Evolutionary conservation across 345 rosid species (phyloP).

Genomic region (Pistacia atlantica): DNA sequence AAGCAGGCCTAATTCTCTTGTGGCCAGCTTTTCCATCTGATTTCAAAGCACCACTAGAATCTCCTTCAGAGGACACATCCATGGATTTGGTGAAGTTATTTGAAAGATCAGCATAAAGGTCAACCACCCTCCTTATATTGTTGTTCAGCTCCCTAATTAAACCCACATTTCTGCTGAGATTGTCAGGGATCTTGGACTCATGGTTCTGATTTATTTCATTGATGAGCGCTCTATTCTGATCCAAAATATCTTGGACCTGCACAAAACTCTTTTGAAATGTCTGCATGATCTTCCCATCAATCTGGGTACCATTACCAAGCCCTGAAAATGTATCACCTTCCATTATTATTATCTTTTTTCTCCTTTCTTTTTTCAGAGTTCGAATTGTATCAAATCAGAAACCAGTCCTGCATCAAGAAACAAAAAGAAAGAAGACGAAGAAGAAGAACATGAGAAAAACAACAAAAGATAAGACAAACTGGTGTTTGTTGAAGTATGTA

Average conservation of each 20-base stretch:
- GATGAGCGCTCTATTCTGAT: slow-evolving; percentile 70
- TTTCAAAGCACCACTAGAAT: slow-evolving; percentile 47
- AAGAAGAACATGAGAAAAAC: slow-evolving; percentile 8
- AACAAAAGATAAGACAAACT: slow-evolving; percentile 22
- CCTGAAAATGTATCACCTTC: slow-evolving; percentile 62
- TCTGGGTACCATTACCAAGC: slow-evolving; percentile 48
- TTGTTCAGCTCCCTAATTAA: slow-evolving; percentile 81
- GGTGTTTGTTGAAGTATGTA: slow-evolving; percentile 1
- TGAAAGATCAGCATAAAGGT: slow-evolving; percentile 75
- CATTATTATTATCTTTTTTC: slow-evolving; percentile 32
- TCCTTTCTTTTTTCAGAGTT: slow-evolving; percentile 7
- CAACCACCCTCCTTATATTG: slow-evolving; percentile 73
- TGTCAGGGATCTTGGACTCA: slow-evolving; percentile 73
- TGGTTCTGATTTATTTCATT: slow-evolving; percentile 82
- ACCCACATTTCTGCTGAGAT: slow-evolving; percentile 67
- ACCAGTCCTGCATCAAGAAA: slow-evolving; percentile 27
- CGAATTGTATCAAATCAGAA: slow-evolving; percentile 28
- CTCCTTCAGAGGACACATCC: slow-evolving; percentile 70
- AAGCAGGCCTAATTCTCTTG: slow-evolving; percentile 61
- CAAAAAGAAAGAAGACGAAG: neutral
- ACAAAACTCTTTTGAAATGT: slow-evolving; percentile 72
- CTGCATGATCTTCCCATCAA: slow-evolving; percentile 65
- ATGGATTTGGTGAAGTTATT: slow-evolving; percentile 56
- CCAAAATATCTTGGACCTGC: slow-evolving; percentile 68
- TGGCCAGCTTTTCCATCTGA: slow-evolving; percentile 52